phyloP scores from a whole-genome alignment of 2,329 filamentous ascomycete genomes.

The Harringtonia aguacate region DNA sequence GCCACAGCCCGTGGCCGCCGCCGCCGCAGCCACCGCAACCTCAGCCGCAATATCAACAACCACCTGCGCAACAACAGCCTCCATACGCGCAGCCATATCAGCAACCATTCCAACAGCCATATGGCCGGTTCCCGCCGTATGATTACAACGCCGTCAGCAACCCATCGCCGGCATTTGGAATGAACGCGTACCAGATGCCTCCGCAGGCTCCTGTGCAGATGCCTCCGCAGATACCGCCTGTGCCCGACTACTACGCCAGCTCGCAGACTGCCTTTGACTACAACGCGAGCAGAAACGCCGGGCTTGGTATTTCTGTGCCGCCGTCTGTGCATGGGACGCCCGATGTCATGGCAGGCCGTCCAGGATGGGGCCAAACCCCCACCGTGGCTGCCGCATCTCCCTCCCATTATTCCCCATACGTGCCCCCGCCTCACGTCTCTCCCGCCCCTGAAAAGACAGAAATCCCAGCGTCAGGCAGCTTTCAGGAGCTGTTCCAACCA shows the following conservation, averaged over 20 bases:
- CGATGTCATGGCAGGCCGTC: background rate
- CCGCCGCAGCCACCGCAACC: background rate
- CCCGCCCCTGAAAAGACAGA: background rate
- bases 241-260: constrained; percentile 16
- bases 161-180: background rate
- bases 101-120: constrained; percentile 6
- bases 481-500: constrained; percentile 1
- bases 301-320: constrained; percentile 22
- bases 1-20: constrained; percentile 17
- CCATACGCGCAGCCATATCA: constrained; percentile 13
- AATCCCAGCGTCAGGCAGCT: constrained; percentile 2
- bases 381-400: background rate
- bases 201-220: background rate
- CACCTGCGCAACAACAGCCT: background rate
- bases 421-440: too few relatives aligned
- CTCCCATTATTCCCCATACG: background rate
- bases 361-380: background rate
- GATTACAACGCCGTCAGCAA: background rate
- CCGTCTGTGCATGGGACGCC: background rate
- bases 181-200: background rate
- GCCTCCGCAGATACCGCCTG: background rate
- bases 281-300: constrained; percentile 27
- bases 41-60: background rate
- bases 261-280: constrained; percentile 25
- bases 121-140: background rate